Evolutionary conservation across 2,329 filamentous ascomycete species (phyloP).

Genomic region (Annulohypoxylon truncatum): DNA sequence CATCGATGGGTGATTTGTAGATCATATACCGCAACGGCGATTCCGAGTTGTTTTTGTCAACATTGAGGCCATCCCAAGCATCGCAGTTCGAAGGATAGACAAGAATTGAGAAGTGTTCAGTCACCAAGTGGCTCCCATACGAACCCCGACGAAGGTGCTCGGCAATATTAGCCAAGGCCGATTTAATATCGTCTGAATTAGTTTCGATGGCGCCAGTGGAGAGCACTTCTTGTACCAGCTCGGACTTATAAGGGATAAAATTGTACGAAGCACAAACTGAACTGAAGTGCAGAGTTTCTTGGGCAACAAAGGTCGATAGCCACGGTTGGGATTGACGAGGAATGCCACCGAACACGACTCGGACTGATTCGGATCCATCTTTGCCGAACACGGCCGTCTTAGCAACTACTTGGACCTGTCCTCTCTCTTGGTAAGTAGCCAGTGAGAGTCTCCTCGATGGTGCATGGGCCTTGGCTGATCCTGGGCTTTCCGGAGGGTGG

Average conservation of each 20-base stretch:
- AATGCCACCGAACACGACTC: conserved; percentile 44
- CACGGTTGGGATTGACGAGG: conserved; percentile 41
- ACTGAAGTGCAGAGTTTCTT: conserved; percentile 41
- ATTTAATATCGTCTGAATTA: conserved; percentile 22
- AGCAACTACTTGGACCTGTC: conserved; percentile 41
- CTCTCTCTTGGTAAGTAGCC: conserved; percentile 44
- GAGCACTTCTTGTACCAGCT: conserved; percentile 36
- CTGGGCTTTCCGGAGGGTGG: conserved; percentile 13
- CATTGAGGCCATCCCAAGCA: conserved; percentile 42
- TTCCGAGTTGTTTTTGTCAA: conserved; percentile 24
- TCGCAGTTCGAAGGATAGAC: conserved; percentile 45
- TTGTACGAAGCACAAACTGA: conserved; percentile 44
- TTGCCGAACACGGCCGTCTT: conserved; percentile 45
- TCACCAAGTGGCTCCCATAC: conserved; percentile 44
- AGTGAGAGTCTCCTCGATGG: conserved; percentile 41
- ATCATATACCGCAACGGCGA: conserved; percentile 43
- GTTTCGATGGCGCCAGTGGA: conserved; percentile 42
- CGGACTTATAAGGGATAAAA: conserved; percentile 35
- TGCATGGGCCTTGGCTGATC: background rate
- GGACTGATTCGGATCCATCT: conserved; percentile 36
- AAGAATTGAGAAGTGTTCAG: conserved; percentile 46
- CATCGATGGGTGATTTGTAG: conserved; percentile 38
- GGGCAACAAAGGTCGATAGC: conserved; percentile 43
- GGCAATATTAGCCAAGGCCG: conserved; percentile 41
- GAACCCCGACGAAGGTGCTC: conserved; percentile 38